These are phyloP conservation scores for Tulasnella sp. DNA, from an alignment of 768 basidiomycete genomes.

Conservation along the genomic window DNA sequence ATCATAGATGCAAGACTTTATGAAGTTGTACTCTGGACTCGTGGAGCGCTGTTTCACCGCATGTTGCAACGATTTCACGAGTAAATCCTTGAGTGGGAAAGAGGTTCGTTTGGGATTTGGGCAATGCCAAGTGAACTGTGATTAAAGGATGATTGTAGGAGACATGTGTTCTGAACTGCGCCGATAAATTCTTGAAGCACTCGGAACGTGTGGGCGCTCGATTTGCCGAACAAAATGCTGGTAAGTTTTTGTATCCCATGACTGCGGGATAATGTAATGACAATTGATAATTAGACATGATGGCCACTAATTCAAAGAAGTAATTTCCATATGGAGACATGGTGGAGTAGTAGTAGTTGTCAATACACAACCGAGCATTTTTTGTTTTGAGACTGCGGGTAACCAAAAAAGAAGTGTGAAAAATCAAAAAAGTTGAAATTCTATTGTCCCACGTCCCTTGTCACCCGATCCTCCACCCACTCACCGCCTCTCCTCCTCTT, in stretches of 20 bases:
- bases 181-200: constrained; percentile 96
- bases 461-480: neutral
- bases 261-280: no score
- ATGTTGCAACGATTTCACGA: constrained; percentile 94
- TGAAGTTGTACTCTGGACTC: constrained; percentile 85
- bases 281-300: no score
- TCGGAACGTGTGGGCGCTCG: constrained; percentile 85
- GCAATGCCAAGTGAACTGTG: neutral
- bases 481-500: constrained; percentile 3
- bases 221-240: constrained; percentile 85
- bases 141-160: constrained; percentile 41
- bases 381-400: no score
- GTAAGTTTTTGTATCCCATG: constrained; percentile 37
- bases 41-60: constrained; percentile 93
- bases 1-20: constrained; percentile 91
- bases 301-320: no score
- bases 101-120: constrained; percentile 43
- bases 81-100: constrained; percentile 83
- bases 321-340: no score
- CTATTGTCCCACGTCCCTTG: neutral
- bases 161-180: constrained; percentile 81
- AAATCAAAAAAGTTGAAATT: no score
- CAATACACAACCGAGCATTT: no score
- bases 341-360: no score
- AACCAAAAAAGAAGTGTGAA: no score